Evolutionary conservation across 1,139 yeast genomes (phyloP).

Genomic region (Tardiomyces digboiensis): DNA sequence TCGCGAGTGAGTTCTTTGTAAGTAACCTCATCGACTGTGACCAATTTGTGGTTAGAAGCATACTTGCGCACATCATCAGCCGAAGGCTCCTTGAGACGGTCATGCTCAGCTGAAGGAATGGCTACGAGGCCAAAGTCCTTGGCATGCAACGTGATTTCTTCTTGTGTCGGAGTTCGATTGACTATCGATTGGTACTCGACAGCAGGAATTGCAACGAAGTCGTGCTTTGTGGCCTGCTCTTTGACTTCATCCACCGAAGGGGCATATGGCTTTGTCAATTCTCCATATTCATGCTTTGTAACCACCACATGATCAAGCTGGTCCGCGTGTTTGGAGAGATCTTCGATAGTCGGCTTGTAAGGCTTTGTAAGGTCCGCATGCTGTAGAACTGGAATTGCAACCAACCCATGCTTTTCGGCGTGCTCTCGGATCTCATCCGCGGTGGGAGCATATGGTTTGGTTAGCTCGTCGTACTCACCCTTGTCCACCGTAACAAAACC

Average conservation of each 20-base stretch:
- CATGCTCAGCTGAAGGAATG: conserved; percentile 11
- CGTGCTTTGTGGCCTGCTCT: conserved; percentile 23
- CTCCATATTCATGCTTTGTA: conserved; percentile 6
- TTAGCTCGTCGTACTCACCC: conserved; percentile 9
- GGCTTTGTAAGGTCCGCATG: conserved; percentile 7
- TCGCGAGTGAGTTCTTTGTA: conserved; percentile 3
- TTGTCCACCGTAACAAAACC: neutral
- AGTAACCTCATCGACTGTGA: conserved; percentile 2
- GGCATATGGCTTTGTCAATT: conserved; percentile 4
- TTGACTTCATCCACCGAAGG: conserved; percentile 7
- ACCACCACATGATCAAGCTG: conserved; percentile 7
- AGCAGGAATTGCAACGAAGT: conserved; percentile 24
- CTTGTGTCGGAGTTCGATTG: conserved; percentile 17
- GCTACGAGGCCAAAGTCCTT: conserved; percentile 8
- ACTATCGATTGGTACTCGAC: conserved; percentile 9
- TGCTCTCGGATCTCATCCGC: conserved; percentile 1
- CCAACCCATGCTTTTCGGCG: neutral
- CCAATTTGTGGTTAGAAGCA: neutral
- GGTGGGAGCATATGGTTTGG: neutral
- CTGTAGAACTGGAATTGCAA: conserved; percentile 3
- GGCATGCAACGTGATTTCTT: conserved; percentile 15
- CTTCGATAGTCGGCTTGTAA: conserved; percentile 3
- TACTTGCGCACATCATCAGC: conserved; percentile 1
- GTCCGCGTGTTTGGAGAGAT: conserved; percentile 5
- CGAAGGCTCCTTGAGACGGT: conserved; percentile 6